phyloP scores from a whole-genome alignment of 2,329 filamentous ascomycete species.

The Penicillium sp. region DNA sequence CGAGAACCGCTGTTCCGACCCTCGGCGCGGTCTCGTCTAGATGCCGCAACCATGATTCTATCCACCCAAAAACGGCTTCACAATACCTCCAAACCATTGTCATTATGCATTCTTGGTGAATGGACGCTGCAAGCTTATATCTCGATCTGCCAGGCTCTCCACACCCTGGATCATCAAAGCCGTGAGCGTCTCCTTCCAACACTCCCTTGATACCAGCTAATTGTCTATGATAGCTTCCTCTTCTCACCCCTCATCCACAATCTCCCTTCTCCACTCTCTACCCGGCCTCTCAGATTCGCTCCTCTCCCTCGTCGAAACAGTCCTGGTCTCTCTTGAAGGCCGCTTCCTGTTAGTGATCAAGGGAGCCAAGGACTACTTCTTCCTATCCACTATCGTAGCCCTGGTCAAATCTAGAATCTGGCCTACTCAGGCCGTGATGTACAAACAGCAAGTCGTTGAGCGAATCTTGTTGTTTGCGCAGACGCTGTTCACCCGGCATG shows the following conservation, averaged over 20 bases:
- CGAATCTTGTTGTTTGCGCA: slow-evolving; percentile 42
- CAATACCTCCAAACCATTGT: slow-evolving; percentile 38
- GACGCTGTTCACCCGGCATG: slow-evolving; percentile 40
- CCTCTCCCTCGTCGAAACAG: slow-evolving; percentile 38
- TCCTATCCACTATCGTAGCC: slow-evolving; percentile 42
- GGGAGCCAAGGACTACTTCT: slow-evolving; percentile 46
- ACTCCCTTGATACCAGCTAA: neutral
- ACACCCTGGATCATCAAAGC: slow-evolving; percentile 29
- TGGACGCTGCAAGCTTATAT: slow-evolving; percentile 44
- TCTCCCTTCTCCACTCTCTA: slow-evolving; percentile 31
- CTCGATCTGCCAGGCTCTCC: slow-evolving; percentile 44
- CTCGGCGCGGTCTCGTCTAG: slow-evolving; percentile 41
- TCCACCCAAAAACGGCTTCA: slow-evolving; percentile 41
- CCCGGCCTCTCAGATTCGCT: slow-evolving; percentile 40
- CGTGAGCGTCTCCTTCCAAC: slow-evolving; percentile 23
- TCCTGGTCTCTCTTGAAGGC: slow-evolving; percentile 36
- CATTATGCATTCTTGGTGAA: slow-evolving; percentile 41
- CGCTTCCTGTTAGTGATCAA: slow-evolving; percentile 40
- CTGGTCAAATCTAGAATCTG: slow-evolving; percentile 41
- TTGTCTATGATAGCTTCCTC: slow-evolving; percentile 1
- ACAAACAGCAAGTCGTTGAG: slow-evolving; percentile 43
- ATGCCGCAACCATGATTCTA: slow-evolving; percentile 43
- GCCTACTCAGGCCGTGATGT: slow-evolving; percentile 37
- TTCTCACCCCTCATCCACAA: slow-evolving; percentile 14
- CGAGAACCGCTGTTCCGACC: slow-evolving; percentile 39